A percentile compares a stretch with the other conserved stretches of the same genome.
phyloP scores from a whole-genome alignment of 495 filamentous ascomycete genomes.

The Daldinia loculata region DNA sequence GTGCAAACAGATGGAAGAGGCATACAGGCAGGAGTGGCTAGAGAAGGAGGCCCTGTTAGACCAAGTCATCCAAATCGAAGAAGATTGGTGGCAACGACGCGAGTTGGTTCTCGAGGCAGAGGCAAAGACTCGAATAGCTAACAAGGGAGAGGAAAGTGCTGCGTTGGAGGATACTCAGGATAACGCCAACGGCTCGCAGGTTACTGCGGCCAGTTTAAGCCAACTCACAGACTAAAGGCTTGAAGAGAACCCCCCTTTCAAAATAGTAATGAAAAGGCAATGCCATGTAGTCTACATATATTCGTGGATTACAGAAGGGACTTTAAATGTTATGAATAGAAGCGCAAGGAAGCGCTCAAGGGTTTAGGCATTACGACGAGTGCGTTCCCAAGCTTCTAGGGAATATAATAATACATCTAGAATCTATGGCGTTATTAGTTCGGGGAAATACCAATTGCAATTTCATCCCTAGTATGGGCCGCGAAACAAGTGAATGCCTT shows the following conservation, averaged over 20 bases:
- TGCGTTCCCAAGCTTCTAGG: neutral
- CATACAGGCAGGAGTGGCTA: slow-evolving; percentile 79
- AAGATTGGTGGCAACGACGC: slow-evolving; percentile 57
- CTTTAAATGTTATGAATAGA: neutral
- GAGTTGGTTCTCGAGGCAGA: slow-evolving; percentile 54
- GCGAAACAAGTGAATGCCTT: neutral
- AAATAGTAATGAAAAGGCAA: neutral
- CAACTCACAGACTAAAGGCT: slow-evolving; percentile 20
- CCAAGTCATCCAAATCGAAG: slow-evolving; percentile 63
- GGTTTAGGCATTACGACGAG: neutral
- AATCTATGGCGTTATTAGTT: slow-evolving; percentile 1
- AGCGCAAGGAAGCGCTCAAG: neutral
- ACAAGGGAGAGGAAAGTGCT: slow-evolving; percentile 8
- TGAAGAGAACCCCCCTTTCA: neutral
- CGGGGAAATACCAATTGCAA: neutral
- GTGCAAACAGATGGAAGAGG: slow-evolving; percentile 69
- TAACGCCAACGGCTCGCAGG: slow-evolving; percentile 17
- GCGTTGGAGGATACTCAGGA: slow-evolving; percentile 16
- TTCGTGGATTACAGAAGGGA: neutral
- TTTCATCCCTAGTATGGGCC: neutral
- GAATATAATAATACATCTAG: neutral
- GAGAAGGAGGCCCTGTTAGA: slow-evolving; percentile 78
- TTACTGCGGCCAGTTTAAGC: slow-evolving; percentile 6
- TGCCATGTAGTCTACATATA: neutral
- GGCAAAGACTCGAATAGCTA: slow-evolving; percentile 20